Evolutionary conservation across 208 protist genomes (phyloP).

Genomic region (Acanthamoeba castellanii): DNA sequence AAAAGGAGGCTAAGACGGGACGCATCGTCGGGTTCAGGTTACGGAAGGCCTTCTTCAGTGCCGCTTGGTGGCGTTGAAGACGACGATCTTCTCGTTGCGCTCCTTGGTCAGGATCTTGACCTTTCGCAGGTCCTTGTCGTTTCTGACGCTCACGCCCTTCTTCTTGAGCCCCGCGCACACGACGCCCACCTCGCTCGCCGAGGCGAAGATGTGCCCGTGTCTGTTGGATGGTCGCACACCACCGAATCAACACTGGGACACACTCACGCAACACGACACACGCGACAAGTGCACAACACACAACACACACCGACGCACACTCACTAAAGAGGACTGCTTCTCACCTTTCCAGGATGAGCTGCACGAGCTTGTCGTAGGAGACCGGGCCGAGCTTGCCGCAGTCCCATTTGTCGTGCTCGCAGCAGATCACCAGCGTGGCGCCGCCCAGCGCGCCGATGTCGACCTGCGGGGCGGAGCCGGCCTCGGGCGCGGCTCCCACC

Average conservation of each 20-base stretch:
- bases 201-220: background rate
- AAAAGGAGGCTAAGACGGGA: too few relatives aligned
- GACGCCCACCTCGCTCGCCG: background rate
- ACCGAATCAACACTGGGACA: too few relatives aligned
- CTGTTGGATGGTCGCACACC: background rate
- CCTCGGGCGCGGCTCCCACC: background rate
- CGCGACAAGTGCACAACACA: too few relatives aligned
- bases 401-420: background rate
- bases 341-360: background rate
- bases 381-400: background rate
- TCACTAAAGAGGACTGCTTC: background rate
- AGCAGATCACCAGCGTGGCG: background rate
- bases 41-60: background rate
- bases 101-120: constrained; percentile 24
- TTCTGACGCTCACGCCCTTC: background rate
- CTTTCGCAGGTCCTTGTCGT: constrained; percentile 20
- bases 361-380: background rate
- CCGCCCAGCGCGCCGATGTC: background rate
- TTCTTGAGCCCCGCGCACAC: background rate
- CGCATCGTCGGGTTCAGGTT: background rate
- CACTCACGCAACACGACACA: too few relatives aligned
- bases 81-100: background rate
- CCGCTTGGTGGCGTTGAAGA: background rate
- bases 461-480: background rate
- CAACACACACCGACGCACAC: too few relatives aligned